Evolutionary conservation across 1,284 basidiomycete genomes (phyloP).

Genomic region (Melampsora americana): DNA sequence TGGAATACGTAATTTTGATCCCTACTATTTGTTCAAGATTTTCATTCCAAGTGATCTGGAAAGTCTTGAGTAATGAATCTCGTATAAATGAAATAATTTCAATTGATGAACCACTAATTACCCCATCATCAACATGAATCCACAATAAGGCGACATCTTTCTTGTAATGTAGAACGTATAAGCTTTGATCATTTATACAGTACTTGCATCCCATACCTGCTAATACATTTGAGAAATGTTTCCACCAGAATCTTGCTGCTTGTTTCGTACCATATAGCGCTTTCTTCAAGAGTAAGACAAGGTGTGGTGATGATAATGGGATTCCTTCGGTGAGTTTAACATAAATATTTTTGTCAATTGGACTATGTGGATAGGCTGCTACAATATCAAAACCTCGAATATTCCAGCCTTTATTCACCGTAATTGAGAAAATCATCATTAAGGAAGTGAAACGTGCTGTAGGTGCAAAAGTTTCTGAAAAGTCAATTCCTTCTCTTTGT

Average conservation of each 20-base stretch:
- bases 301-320: too few relatives aligned
- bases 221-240: background rate
- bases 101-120: background rate
- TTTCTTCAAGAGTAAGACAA: background rate
- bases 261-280: conserved; percentile 6
- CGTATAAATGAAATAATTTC: background rate
- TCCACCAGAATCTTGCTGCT: conserved; percentile 3
- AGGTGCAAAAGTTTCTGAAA: too few relatives aligned
- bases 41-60: too few relatives aligned
- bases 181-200: too few relatives aligned
- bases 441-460: conserved; percentile 21
- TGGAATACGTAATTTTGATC: too few relatives aligned
- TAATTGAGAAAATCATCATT: background rate
- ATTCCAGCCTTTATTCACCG: background rate
- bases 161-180: background rate
- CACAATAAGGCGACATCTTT: background rate
- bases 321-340: background rate
- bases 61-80: too few relatives aligned
- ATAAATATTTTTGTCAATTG: background rate
- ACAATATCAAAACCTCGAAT: background rate
- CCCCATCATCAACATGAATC: conserved; percentile 11
- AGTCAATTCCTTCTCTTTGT: conserved; percentile 32
- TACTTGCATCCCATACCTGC: background rate
- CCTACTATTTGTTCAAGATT: too few relatives aligned
- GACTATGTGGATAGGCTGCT: conserved; percentile 6